phyloP scores from a whole-genome alignment of 1,284 basidiomycete genomes.

The Sphaerobolus stellatus region DNA sequence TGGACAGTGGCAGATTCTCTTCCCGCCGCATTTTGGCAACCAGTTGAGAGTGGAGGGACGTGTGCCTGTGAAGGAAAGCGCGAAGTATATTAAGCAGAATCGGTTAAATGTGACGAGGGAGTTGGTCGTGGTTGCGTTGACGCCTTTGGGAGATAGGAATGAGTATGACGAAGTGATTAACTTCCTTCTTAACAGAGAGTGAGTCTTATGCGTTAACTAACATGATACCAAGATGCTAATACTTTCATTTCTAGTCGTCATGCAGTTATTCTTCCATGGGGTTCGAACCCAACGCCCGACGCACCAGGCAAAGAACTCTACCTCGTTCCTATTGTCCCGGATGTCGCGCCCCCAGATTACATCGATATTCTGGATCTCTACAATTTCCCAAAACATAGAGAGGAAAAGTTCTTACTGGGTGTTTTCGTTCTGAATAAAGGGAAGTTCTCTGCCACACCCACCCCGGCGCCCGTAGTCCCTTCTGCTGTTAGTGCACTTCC shows the following conservation, averaged over 20 bases:
- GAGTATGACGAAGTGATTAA: conserved; percentile 64
- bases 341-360: conserved; percentile 76
- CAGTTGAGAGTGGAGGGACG: conserved; percentile 69
- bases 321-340: conserved; percentile 74
- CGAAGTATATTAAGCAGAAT: conserved; percentile 73
- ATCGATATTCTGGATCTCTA: conserved; percentile 84
- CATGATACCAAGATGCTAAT: conserved; percentile 12
- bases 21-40: conserved; percentile 57
- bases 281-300: conserved; percentile 64
- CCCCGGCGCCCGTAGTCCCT: conserved; percentile 21
- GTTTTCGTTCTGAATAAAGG: conserved; percentile 82
- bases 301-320: conserved; percentile 86
- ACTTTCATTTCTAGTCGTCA: conserved; percentile 60
- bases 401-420: conserved; percentile 69
- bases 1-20: conserved; percentile 66
- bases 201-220: conserved; percentile 29
- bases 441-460: conserved; percentile 48
- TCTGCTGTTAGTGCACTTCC: not conserved
- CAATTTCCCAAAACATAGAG: conserved; percentile 62
- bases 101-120: conserved; percentile 78
- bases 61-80: conserved; percentile 71
- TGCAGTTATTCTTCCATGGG: conserved; percentile 85
- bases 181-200: conserved; percentile 77
- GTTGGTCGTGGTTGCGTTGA: conserved; percentile 73
- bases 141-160: conserved; percentile 47